A percentile compares a stretch with the other conserved stretches of the same genome.
Evolutionary conservation across 805 yeast genomes (phyloP).

Genomic region (Dipodascus albidus): DNA sequence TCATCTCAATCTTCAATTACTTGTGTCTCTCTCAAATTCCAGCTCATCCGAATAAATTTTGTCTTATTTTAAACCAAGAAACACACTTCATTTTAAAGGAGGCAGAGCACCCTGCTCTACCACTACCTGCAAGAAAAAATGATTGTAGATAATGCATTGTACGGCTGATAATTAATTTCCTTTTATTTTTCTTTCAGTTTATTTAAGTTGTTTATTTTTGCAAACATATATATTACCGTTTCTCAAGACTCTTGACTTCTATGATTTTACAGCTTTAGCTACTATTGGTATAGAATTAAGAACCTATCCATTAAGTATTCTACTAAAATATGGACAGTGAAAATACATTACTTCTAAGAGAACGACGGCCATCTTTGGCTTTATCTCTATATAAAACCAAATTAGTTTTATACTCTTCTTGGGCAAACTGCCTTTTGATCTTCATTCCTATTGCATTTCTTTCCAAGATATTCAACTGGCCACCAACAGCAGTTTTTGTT

Average conservation of each 20-base stretch:
- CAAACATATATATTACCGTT: no score
- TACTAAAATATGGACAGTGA: neutral
- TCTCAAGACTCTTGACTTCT: neutral
- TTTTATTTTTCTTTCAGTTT: neutral
- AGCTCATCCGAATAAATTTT: no score
- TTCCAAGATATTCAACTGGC: constrained; percentile 49
- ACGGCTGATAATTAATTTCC: neutral
- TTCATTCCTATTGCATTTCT: constrained; percentile 80
- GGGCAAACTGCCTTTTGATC: constrained; percentile 49
- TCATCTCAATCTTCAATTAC: no score
- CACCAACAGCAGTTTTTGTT: constrained; percentile 46
- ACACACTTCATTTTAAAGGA: neutral
- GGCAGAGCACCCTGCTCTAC: neutral
- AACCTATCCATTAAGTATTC: no score
- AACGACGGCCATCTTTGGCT: neutral
- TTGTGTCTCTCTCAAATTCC: no score
- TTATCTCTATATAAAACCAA: neutral
- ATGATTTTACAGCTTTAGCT: neutral
- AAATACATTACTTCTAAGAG: neutral
- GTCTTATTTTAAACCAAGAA: no score
- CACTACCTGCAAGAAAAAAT: no score
- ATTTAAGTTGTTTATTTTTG: no score
- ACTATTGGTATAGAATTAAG: neutral
- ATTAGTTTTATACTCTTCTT: neutral
- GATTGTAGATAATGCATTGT: no score